Percentiles rank a stretch among this genome's conserved stretches.
These are phyloP conservation scores for Botryosphaeria dothidea DNA, from an alignment of 2,329 filamentous ascomycete genomes.

Conservation along the genomic window DNA sequence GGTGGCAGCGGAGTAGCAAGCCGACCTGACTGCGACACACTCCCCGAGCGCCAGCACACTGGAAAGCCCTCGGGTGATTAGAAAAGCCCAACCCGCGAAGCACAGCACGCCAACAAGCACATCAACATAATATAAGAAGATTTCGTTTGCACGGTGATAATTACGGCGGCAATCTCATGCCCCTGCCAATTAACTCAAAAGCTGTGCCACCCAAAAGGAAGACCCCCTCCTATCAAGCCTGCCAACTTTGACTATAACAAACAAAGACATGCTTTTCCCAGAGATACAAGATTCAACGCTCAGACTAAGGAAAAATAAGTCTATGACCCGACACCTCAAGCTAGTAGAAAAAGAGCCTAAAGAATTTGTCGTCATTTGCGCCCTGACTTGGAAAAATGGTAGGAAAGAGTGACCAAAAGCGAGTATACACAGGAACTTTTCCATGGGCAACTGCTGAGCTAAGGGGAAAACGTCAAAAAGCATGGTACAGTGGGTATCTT, in stretches of 20 bases:
- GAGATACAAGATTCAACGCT: neutral
- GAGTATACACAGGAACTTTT: neutral
- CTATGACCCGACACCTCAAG: neutral
- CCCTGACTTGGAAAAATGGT: neutral
- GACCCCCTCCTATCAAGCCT: too few species aligned
- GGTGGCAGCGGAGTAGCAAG: too few species aligned
- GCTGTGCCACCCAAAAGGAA: too few species aligned
- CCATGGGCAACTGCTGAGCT: neutral
- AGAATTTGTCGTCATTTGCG: neutral
- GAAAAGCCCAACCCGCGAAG: too few species aligned
- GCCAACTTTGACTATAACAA: neutral
- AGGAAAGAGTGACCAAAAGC: neutral
- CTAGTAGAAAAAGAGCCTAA: neutral
- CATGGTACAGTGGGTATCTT: constrained; percentile 9
- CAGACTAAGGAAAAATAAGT: neutral
- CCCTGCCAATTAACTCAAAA: too few species aligned
- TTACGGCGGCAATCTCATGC: too few species aligned
- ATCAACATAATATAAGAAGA: too few species aligned
- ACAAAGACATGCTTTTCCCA: neutral
- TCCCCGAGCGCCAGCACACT: too few species aligned
- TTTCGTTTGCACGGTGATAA: too few species aligned
- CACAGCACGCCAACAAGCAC: too few species aligned
- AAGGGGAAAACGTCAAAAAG: neutral
- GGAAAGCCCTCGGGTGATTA: too few species aligned
- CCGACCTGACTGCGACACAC: too few species aligned